Evolutionary conservation across 2,329 filamentous ascomycete genomes (phyloP), one percentile per base, ranked within the genome.

Genomic region (Fusarium fujikuroi): DNA sequence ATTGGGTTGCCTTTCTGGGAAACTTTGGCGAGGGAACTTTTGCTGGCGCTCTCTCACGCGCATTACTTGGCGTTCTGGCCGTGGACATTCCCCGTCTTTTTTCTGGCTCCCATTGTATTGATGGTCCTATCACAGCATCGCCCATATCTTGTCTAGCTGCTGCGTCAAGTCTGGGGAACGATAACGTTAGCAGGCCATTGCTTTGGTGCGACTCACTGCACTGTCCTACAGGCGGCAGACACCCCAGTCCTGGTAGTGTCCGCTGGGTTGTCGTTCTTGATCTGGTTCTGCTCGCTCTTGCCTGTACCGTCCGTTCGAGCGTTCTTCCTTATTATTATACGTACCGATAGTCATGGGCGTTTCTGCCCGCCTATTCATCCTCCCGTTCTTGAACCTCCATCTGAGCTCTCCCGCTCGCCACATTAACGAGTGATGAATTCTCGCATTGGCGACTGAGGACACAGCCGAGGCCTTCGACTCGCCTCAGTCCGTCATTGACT

Each of bases 11-110:
- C 81, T 74, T 78, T 78, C 76, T 75, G 60, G 79, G 79, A 75
- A 80, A 80, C 57, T 76, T 81, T 79, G 77, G 78, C 81, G 77
- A 82, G 71, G 81, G 81, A 81, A 83, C 81, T 83, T 83, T 83
- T 83, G 81, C 80, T 80, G 77, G 77, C 77, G 76, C 73, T 77
- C 79, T 77, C 77, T 77, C 77, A 76, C 77, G 74, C 79, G 73
- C 75, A 78, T 79, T 77, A 76, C 80, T 81, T 81, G 81, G 77
- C 78, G 70, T 76, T 73, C 77, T 72, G 66, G 70, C 70, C 70
- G 58, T 70, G 63, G 69, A 64, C 62, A 63, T 58, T 72, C 72
- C 69, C 74, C 70, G 68, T 70, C 73, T 70, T 70, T 67, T 63
- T 64, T 75, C 63, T 56, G 54, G 65, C 53, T 60, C 61, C 73